Evolutionary conservation across 768 basidiomycete genomes (phyloP), one percentile per base, ranked within the genome.

Genomic region (Rhizopogon rudus): DNA sequence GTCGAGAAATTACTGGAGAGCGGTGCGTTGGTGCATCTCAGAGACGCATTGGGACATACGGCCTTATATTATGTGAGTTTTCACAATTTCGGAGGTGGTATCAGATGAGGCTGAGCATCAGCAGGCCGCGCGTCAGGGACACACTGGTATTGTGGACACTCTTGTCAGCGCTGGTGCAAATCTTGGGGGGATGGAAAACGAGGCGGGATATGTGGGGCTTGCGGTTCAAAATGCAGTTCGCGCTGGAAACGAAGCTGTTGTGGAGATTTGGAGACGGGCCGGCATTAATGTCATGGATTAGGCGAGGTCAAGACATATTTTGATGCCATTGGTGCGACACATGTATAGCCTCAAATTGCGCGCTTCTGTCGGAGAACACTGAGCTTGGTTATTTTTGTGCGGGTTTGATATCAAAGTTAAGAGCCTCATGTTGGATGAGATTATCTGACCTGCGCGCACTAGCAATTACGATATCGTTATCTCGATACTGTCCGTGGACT

Each of bases 1-100:
- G 71, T 76, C 40, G 65, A 65, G 33, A 63, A 80, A 33, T 71
- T 94, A 39, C 76, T 94, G 17, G 75, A 81, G 57, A 81, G 82
- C 0, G 92, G 92, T 5, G 90, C 91, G 1, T 73, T 91, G 13
- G 92, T 94, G 20, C 92, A 95, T 67, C 73, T 88, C 8, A 78
- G 93, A 53, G 93, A 95, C 66, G 65, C 70, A 1, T 75, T 93
- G 44, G 93, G 90, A 2, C 91, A 93, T 63, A 93, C 92, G 13
- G 80, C 90, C 3, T 73, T 93, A 14, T 93, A 93, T 69, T 88
- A 92, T 69, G 89, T 89, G 58, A 62, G n/a, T n/a, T n/a, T n/a
- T n/a, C n/a, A n/a, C n/a, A n/a, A n/a, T n/a, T n/a, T n/a, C n/a
- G n/a, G n/a, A n/a, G n/a, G n/a, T n/a, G n/a, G 20, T 14, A 16